Percentiles rank a stretch among this genome's conserved stretches.
Conservation (phyloP, 2,329 filamentous ascomycete genomes). For the Apiospora rasikravindrae region DNA sequence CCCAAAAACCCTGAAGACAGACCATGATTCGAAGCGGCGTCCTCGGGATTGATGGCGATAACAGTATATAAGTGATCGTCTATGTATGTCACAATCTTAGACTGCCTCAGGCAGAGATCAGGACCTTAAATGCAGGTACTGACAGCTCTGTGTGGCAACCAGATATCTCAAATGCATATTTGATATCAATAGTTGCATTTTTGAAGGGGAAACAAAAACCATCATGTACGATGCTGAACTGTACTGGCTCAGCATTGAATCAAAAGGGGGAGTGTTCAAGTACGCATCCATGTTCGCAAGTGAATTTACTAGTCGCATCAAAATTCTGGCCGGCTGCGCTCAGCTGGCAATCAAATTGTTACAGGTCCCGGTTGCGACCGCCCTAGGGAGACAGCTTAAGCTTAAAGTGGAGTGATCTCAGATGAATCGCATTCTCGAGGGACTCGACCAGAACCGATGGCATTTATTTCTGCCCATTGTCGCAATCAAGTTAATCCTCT, state of each 20-base stretch:
- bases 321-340: not conserved
- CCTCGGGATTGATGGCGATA: too few relatives aligned
- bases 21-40: too few relatives aligned
- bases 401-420: conserved; percentile 14
- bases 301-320: not conserved
- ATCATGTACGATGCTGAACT: not conserved
- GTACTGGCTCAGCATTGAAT: not conserved
- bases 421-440: conserved; percentile 13
- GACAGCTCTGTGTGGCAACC: too few relatives aligned
- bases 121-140: not conserved
- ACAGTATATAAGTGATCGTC: too few relatives aligned
- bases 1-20: too few relatives aligned
- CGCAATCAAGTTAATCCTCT: not conserved
- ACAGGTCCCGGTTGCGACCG: not conserved
- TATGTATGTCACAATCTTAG: not conserved
- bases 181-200: not conserved
- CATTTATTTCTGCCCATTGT: not conserved
- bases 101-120: not conserved
- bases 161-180: not conserved
- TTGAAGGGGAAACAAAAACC: not conserved
- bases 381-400: not conserved
- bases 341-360: not conserved
- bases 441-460: conserved; percentile 8
- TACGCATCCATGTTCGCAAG: not conserved
- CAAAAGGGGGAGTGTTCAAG: not conserved